These are phyloP conservation scores for Tephrocybe rancida DNA, from an alignment of 768 basidiomycete genomes.

Conservation along the genomic window DNA sequence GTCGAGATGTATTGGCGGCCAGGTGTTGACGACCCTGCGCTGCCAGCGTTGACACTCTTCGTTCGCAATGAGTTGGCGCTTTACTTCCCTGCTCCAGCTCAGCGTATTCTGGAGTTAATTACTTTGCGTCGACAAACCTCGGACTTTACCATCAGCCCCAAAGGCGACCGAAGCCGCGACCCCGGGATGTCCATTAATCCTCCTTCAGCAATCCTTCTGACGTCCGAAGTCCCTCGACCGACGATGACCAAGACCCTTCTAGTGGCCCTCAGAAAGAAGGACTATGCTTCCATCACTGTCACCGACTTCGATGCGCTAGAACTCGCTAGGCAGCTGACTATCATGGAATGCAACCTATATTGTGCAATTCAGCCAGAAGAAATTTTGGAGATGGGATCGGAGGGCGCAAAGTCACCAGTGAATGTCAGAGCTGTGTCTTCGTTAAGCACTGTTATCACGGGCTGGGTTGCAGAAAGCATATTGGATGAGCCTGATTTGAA, in stretches of 20 bases:
- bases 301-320: slow-evolving; percentile 95
- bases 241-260: slow-evolving; percentile 82
- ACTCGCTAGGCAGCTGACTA: slow-evolving; percentile 89
- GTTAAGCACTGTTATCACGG: slow-evolving; percentile 90
- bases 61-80: slow-evolving; percentile 59
- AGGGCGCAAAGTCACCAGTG: slow-evolving; percentile 59
- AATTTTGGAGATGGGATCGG: slow-evolving; percentile 81
- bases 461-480: slow-evolving; percentile 95
- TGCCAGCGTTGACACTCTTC: slow-evolving; percentile 60
- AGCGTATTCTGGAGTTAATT: slow-evolving; percentile 73
- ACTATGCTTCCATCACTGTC: slow-evolving; percentile 62
- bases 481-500: slow-evolving; percentile 88
- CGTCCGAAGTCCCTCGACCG: slow-evolving; percentile 82
- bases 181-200: slow-evolving; percentile 77
- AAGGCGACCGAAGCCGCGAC: slow-evolving; percentile 68
- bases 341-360: slow-evolving; percentile 91
- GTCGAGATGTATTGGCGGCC: slow-evolving; percentile 88
- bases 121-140: slow-evolving; percentile 52
- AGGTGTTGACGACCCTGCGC: slow-evolving; percentile 68
- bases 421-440: slow-evolving; percentile 86
- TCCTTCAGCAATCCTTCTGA: slow-evolving; percentile 38
- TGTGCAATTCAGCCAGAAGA: slow-evolving; percentile 88
- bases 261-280: slow-evolving; percentile 63
- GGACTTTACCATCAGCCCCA: slow-evolving; percentile 52
- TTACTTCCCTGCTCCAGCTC: slow-evolving; percentile 70